Evolutionary conservation across 495 filamentous ascomycete species (phyloP), one percentile per base, ranked within the genome.

Genomic region (Hypoxylon fuscum): DNA sequence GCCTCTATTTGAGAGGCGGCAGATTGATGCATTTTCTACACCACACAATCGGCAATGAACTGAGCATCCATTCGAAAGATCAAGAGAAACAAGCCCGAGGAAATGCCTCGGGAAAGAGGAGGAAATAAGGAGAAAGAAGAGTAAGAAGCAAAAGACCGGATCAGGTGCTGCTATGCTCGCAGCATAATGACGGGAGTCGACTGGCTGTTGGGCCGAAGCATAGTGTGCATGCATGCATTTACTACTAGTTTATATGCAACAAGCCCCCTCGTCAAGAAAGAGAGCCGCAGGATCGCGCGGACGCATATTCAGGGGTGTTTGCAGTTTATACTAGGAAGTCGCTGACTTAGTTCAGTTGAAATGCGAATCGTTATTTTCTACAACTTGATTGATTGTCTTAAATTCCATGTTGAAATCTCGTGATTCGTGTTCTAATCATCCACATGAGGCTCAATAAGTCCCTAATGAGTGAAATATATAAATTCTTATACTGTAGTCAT

Each of bases 121-220:
- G 52, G 23, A 38, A 21, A 35, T 35, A 6, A 43, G 37, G 14
- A 62, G 25, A 31, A 46, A 46, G 47, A 51, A 22, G 47, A 25
- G 34, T 51, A 17, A 25, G 31, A 56, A n/a, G 42, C 12, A 9
- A 31, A 56, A n/a, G 38, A 49, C 21, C 38, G 41, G 40, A 53
- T 23, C 9, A 12, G 27, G n/a, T 51, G 21, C 23, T 45, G 14
- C 32, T 37, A 40, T 10, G 27, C 31, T 34, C 41, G 10, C 56
- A 56, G 35, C 56, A 61, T 52, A 52, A 49, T 61, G 45, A 38
- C 38, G 46, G 31, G 35, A 38, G 38, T 55, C 45, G 51, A 53
- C 41, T 48, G 18, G 42, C 34, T 35, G n/a, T 15, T 38, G 20
- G 41, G 29, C 31, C 11, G 51, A 20, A 43, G 46, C 40, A 22